These are phyloP conservation scores for Madurella mycetomatis DNA, from an alignment of 2,329 filamentous ascomycete species.

Conservation along the genomic window DNA sequence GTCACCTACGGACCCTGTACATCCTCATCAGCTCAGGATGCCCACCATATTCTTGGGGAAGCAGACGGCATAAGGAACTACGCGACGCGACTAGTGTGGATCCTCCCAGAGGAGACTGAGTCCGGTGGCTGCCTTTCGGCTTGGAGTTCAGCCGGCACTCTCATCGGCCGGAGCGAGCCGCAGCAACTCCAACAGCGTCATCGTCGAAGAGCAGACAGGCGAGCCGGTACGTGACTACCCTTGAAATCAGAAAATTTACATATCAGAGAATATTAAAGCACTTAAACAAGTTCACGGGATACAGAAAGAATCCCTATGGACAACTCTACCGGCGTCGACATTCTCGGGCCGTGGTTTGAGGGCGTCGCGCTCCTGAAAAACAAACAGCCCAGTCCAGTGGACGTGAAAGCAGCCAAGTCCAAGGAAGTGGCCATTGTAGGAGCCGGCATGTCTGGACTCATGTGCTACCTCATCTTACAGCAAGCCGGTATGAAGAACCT, in stretches of 20 bases:
- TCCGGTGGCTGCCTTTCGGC: conserved; percentile 39
- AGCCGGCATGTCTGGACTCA: conserved; percentile 61
- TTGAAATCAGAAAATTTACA: not conserved
- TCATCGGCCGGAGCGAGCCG: conserved; percentile 35
- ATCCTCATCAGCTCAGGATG: conserved; percentile 15
- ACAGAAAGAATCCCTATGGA: conserved; percentile 41
- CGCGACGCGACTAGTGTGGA: conserved; percentile 30
- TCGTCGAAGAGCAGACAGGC: conserved; percentile 13
- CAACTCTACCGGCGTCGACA: conserved; percentile 45
- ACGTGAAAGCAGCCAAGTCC: conserved; percentile 50
- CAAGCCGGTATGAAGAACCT: conserved; percentile 55
- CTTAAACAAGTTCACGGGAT: not conserved
- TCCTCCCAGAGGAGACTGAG: conserved; percentile 29
- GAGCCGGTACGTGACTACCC: conserved; percentile 11
- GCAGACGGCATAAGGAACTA: conserved; percentile 10
- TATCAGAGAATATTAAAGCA: not conserved
- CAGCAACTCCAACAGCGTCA: conserved; percentile 24
- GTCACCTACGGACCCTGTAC: conserved; percentile 34
- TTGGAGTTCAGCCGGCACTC: conserved; percentile 30
- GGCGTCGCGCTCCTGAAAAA: conserved; percentile 55
- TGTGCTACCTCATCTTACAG: conserved; percentile 50
- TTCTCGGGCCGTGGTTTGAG: conserved; percentile 60
- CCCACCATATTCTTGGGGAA: conserved; percentile 23
- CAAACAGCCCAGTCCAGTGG: conserved; percentile 49
- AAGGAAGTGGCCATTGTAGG: conserved; percentile 61